These are phyloP conservation scores for Phytophthora melonis DNA, from an alignment of 352 stramenopile genomes.

Conservation along the genomic window DNA sequence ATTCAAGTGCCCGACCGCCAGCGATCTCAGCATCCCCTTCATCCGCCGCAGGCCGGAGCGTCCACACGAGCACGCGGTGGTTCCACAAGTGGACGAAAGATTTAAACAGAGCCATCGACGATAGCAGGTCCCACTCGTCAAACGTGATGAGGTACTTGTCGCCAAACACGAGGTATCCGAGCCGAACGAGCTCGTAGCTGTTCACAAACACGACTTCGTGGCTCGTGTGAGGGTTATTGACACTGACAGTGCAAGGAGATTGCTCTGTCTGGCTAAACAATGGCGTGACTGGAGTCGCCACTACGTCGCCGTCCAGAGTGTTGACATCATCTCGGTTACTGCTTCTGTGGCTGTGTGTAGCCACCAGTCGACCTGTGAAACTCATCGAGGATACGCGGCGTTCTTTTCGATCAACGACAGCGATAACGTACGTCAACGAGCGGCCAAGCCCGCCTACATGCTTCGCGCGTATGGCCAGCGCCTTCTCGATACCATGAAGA, in stretches of 20 bases:
- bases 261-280: background rate
- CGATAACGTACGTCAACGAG: slow-evolving; percentile 14
- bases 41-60: background rate
- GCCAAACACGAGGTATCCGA: slow-evolving; percentile 32
- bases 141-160: slow-evolving; percentile 23
- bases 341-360: background rate
- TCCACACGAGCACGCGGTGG: slow-evolving; percentile 23
- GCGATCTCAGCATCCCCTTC: slow-evolving; percentile 1
- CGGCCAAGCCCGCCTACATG: slow-evolving; percentile 42
- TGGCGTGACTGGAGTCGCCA: background rate
- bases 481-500: slow-evolving; percentile 33
- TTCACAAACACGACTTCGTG: slow-evolving; percentile 11
- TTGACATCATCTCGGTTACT: too few species aligned
- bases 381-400: background rate
- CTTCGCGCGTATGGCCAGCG: slow-evolving; percentile 29
- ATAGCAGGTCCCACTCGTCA: slow-evolving; percentile 25
- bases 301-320: too few species aligned
- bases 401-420: background rate
- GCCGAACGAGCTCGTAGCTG: slow-evolving; percentile 35
- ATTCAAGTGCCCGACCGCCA: background rate
- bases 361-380: background rate
- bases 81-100: slow-evolving; percentile 24
- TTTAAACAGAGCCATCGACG: slow-evolving; percentile 6
- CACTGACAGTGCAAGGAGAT: background rate
- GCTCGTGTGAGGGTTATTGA: background rate